Base-by-base conservation (phyloP, 2,329 filamentous ascomycete species). In the Beauveria sp. region DNA sequence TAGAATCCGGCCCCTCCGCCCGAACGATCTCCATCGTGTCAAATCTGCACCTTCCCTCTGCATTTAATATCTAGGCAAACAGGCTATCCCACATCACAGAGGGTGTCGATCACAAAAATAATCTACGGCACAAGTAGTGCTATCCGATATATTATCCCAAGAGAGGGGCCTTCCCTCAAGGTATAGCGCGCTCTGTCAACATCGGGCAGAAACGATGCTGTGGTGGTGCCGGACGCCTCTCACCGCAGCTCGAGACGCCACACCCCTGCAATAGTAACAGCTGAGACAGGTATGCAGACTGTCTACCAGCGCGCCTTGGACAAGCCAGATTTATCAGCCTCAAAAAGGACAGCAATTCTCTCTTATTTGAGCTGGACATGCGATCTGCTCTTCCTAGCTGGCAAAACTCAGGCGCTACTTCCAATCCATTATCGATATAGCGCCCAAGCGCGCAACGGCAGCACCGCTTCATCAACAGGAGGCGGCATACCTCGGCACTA, bases 201-300 rank as follows among this genome's bases (percentile, higher is more conserved):
- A 9, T 38, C 20, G 26, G 26, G 40, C 24, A 38, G 58, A 42
- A 46, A 22, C 22, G 20, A 48, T 54, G 49, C 28, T 28, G 12
- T 18, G n/a, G 58, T 60, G 58, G 28, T 22, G 42, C 22, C 18
- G 26, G 38, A 26, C 40, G 14, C 54, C 54, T 56, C 38, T 26
- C n/a, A 55, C 52, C n/a, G 20, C 26, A 28, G 50, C 50, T 53
- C 22, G 58, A 60, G 58, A 60, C 50, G 58, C 53, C 58, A 53
- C 26, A 53, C 58, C 34, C 56, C 58, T 60, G 58, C 50, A 54
- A 48, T 50, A 54, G 58, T 54, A 50, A 60, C 58, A 54, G 50
- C 50, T 34, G 50, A 45, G 24, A 54, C 42, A 60, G 46, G 48
- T 48, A 60, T 49, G 57, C 48, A 43, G 16, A 52, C 43, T 24